These are phyloP conservation scores for Bretziella fagacearum DNA, from an alignment of 2,329 filamentous ascomycete species.

Conservation along the genomic window DNA sequence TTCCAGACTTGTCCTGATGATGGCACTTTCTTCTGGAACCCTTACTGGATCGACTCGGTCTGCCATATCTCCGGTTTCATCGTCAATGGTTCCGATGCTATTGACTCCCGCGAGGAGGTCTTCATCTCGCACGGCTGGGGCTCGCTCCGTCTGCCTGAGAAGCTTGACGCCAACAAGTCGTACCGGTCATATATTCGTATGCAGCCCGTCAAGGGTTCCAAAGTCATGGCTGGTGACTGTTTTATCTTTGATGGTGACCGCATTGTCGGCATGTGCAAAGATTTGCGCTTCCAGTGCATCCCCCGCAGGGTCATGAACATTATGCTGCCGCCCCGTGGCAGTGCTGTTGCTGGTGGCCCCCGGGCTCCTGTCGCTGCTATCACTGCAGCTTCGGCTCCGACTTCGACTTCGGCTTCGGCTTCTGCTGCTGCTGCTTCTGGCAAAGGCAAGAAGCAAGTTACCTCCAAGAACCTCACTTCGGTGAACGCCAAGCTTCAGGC, in stretches of 20 bases:
- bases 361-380: neutral
- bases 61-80: conserved; percentile 45
- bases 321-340: conserved; percentile 44
- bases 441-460: conserved; percentile 30
- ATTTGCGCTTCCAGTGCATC: conserved; percentile 50
- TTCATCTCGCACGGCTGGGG: conserved; percentile 46
- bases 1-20: conserved; percentile 32
- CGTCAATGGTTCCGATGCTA: conserved; percentile 39
- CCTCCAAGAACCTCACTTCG: conserved; percentile 28
- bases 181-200: conserved; percentile 42
- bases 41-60: conserved; percentile 42
- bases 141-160: conserved; percentile 33
- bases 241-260: conserved; percentile 37
- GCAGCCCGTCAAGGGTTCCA: conserved; percentile 33
- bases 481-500: conserved; percentile 34
- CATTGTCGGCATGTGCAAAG: conserved; percentile 32
- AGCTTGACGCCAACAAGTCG: conserved; percentile 27
- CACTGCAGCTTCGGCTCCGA: conserved; percentile 22
- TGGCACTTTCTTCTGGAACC: conserved; percentile 38
- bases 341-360: conserved; percentile 21
- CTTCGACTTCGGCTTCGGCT: conserved; percentile 20
- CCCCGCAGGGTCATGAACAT: conserved; percentile 49
- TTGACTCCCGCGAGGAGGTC: conserved; percentile 37
- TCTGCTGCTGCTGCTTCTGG: conserved; percentile 22
- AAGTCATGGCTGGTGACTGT: conserved; percentile 35